phyloP scores from a whole-genome alignment of 371 early-diverging fungal genomes.

The Rhizopus arrhizus region DNA sequence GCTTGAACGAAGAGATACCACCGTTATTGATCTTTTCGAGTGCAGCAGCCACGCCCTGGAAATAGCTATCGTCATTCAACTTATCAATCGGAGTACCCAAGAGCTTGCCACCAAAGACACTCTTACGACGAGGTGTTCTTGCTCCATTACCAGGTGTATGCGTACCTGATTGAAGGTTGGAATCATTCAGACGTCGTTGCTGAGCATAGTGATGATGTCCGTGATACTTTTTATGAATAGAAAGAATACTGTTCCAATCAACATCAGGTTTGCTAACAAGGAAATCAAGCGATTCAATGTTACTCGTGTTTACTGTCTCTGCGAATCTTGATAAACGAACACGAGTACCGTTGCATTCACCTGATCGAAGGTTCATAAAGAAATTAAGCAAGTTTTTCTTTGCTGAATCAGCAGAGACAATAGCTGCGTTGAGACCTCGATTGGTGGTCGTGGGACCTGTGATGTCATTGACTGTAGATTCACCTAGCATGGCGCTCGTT shows the following conservation, averaged over 20 bases:
- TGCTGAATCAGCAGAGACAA: conserved; percentile 36
- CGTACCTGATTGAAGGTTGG: conserved; percentile 46
- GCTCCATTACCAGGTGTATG: conserved; percentile 40
- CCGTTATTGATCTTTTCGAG: conserved; percentile 31
- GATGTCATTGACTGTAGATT: conserved; percentile 30
- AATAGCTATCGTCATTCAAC: conserved; percentile 45
- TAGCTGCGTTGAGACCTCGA: conserved; percentile 25
- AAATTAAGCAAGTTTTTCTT: conserved; percentile 80
- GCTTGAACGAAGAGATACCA: conserved; percentile 43
- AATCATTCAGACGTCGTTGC: conserved; percentile 47
- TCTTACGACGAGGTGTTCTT: conserved; percentile 53
- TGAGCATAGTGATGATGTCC: conserved; percentile 31
- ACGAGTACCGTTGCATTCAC: conserved; percentile 70
- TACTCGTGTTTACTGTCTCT: conserved; percentile 79
- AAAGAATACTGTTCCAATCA: conserved; percentile 75
- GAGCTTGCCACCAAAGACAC: conserved; percentile 45
- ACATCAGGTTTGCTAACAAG: conserved; percentile 70
- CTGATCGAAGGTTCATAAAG: conserved; percentile 79
- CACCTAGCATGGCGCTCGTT: conserved; percentile 78
- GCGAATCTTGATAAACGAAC: conserved; percentile 72
- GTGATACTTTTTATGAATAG: conserved; percentile 46
- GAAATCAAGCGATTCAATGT: conserved; percentile 87
- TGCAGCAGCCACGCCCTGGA: conserved; percentile 42
- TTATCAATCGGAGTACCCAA: conserved; percentile 41
- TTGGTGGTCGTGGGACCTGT: conserved; percentile 5